Evolutionary conservation across 2,329 filamentous ascomycete species (phyloP).

Genomic region (Sporothrix inflata): DNA sequence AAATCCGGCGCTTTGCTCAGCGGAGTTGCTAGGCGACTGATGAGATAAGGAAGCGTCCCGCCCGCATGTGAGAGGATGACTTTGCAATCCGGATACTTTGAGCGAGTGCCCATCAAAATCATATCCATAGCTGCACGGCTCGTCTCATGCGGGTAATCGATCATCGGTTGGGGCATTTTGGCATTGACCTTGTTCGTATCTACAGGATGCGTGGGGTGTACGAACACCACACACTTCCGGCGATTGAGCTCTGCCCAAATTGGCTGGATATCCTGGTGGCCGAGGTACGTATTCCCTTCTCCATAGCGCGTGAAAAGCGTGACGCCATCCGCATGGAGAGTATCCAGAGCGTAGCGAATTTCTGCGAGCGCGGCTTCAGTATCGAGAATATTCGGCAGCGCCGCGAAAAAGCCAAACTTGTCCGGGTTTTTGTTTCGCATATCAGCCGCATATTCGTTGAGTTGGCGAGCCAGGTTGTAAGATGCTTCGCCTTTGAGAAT

Average conservation of each 20-base stretch:
- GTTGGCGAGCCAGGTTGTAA: not conserved
- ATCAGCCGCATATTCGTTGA: not conserved
- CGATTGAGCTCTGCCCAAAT: not conserved
- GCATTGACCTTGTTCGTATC: not conserved
- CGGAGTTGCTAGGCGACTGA: not conserved
- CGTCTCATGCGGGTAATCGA: slow-evolving; percentile 17
- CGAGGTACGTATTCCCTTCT: not conserved
- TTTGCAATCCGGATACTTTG: not conserved
- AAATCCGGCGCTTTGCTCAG: not conserved
- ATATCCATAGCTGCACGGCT: slow-evolving; percentile 5
- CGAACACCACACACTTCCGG: not conserved
- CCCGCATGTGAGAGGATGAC: not conserved
- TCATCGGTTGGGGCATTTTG: not conserved
- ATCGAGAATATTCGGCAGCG: not conserved
- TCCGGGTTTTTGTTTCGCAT: not conserved
- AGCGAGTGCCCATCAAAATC: not conserved
- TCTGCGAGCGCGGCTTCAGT: not conserved
- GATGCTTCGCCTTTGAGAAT: not conserved
- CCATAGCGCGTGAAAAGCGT: slow-evolving; percentile 13
- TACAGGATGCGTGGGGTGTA: not conserved
- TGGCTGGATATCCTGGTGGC: not conserved
- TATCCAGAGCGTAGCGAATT: not conserved
- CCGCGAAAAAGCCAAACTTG: not conserved
- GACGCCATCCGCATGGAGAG: not conserved
- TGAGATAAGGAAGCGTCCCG: not conserved